phyloP scores from a whole-genome alignment of 208 protist species.

The Blechomonas ayalai region DNA sequence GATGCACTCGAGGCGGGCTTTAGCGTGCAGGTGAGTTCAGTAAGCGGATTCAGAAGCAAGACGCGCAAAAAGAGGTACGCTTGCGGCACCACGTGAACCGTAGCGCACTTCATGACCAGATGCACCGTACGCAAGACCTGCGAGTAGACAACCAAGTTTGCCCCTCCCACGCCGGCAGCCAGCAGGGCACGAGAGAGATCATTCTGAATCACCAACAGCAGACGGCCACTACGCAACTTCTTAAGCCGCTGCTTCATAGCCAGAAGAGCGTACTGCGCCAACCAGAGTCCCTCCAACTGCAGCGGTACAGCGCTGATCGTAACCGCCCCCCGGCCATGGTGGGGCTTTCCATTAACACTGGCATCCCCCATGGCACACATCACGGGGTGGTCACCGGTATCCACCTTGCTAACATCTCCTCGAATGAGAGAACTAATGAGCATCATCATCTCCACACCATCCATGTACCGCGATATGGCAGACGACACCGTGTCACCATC shows the following conservation, averaged over 20 bases:
- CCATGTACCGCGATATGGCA: conserved; percentile 1
- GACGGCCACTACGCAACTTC: conserved; percentile 5
- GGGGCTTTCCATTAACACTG: not conserved
- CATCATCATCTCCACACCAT: conserved; percentile 18
- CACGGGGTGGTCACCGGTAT: conserved; percentile 18
- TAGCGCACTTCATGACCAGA: conserved; percentile 38
- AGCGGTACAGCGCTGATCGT: conserved; percentile 19
- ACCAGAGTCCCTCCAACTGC: conserved; percentile 69
- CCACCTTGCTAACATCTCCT: conserved; percentile 23
- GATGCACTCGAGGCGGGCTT: not conserved
- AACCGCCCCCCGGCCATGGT: not conserved
- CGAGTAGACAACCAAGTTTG: conserved; percentile 70
- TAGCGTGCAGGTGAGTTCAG: conserved; percentile 33
- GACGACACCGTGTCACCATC: not conserved
- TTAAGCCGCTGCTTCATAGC: conserved; percentile 23
- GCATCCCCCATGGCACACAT: not conserved
- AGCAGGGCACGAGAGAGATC: conserved; percentile 70
- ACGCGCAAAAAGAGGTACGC: conserved; percentile 72
- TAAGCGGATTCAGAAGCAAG: conserved; percentile 73
- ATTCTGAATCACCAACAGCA: conserved; percentile 57
- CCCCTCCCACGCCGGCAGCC: conserved; percentile 47
- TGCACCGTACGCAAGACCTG: conserved; percentile 80
- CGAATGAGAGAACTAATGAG: conserved; percentile 43
- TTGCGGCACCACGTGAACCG: conserved; percentile 62
- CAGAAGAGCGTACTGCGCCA: conserved; percentile 62